Evolutionary conservation across 345 rosid genomes (phyloP).

Genomic region (Salix exigua): DNA sequence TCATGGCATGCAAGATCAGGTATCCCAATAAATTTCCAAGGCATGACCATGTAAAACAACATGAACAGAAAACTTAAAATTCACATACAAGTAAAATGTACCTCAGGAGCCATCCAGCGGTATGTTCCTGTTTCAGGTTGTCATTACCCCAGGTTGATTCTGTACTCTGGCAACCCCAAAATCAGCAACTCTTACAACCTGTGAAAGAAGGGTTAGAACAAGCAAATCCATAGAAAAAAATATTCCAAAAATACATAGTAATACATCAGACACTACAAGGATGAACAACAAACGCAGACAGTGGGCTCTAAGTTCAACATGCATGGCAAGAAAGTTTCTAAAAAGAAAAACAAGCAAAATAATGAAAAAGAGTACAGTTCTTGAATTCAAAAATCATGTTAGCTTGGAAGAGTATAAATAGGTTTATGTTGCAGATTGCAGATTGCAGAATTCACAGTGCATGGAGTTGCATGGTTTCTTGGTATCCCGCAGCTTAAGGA

Average conservation of each 20-base stretch:
- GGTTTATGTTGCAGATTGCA: too few relatives aligned
- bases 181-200: conserved; percentile 98
- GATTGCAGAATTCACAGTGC: too few relatives aligned
- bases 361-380: not conserved
- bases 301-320: not conserved
- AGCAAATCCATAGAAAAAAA: not conserved
- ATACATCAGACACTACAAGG: not conserved
- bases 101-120: conserved; percentile 99
- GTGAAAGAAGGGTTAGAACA: conserved; percentile 16
- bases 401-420: not conserved
- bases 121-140: conserved; percentile 99
- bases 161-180: conserved; percentile 98
- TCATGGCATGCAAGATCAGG: conserved; percentile 11
- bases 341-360: not conserved
- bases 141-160: conserved; percentile 88
- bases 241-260: not conserved
- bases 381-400: not conserved
- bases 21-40: conserved; percentile 3
- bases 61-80: not conserved
- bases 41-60: conserved; percentile 4
- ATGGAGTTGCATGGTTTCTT: too few relatives aligned
- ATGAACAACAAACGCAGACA: not conserved
- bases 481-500: too few relatives aligned
- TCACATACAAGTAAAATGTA: conserved; percentile 19
- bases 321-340: not conserved